Percentiles rank a stretch among this genome's conserved stretches.
Conservation (phyloP, 768 basidiomycete genomes). For the Leccinum subgranulosum region DNA sequence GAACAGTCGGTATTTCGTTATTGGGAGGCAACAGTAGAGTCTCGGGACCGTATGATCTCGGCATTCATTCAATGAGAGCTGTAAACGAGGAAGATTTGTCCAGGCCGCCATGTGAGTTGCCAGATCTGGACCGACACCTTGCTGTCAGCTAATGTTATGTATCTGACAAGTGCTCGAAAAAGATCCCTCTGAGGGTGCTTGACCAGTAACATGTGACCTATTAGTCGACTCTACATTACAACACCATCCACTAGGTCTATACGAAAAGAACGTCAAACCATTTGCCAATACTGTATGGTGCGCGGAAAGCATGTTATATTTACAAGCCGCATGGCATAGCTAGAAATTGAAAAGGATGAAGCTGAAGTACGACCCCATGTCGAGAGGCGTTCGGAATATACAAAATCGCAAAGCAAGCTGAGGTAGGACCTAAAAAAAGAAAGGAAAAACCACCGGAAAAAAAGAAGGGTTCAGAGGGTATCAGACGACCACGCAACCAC, state of each 20-base stretch:
- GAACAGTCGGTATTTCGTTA: conserved; percentile 83
- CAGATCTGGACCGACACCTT: not conserved
- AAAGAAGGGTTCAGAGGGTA: not conserved
- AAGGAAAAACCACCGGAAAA: conserved; percentile 8
- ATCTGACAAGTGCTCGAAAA: conserved; percentile 22
- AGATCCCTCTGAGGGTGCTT: conserved; percentile 24
- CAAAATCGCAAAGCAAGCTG: conserved; percentile 12
- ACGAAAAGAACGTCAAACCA: not conserved
- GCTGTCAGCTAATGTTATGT: not conserved
- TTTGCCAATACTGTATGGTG: not conserved
- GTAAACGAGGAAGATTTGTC: conserved; percentile 70
- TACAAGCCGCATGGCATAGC: conserved; percentile 20
- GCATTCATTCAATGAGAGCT: conserved; percentile 76
- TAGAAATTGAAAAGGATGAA: conserved; percentile 4
- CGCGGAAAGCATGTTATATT: conserved; percentile 18
- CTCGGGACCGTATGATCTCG: conserved; percentile 77
- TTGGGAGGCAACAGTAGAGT: conserved; percentile 80
- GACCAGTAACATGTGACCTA: not conserved
- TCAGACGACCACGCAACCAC: conserved; percentile 61
- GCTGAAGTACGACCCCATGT: conserved; percentile 3
- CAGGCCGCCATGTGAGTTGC: conserved; percentile 27
- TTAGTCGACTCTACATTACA: not conserved
- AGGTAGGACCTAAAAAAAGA: conserved; percentile 1
- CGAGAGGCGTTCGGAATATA: conserved; percentile 8
- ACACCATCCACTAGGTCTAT: not conserved